phyloP scores from a whole-genome alignment of 352 stramenopile genomes.

The Globisporangium heterothallicum region DNA sequence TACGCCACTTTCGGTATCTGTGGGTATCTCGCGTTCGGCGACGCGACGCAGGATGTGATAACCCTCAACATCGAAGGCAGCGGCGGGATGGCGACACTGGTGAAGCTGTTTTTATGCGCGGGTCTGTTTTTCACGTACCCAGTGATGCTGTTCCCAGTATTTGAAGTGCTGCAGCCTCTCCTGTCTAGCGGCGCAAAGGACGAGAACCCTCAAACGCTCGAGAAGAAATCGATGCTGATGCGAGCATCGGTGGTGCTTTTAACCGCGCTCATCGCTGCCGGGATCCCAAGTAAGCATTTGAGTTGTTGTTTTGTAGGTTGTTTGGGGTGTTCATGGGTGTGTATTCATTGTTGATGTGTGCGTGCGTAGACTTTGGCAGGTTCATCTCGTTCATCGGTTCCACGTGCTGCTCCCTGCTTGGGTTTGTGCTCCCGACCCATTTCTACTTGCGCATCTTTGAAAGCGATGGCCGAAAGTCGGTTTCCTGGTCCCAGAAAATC shows the following conservation, averaged over 20 bases:
- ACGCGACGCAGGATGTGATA: slow-evolving; percentile 80
- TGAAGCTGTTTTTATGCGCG: slow-evolving; percentile 84
- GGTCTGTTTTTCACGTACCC: slow-evolving; percentile 91
- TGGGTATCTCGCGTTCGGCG: slow-evolving; percentile 84
- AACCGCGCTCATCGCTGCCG: slow-evolving; percentile 73
- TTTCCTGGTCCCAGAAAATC: slow-evolving; percentile 18
- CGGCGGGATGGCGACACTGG: slow-evolving; percentile 55
- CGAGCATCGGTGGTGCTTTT: slow-evolving; percentile 64
- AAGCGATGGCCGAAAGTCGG: slow-evolving; percentile 22
- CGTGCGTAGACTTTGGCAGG: slow-evolving; percentile 74
- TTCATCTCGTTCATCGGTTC: slow-evolving; percentile 90
- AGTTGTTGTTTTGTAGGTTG: not conserved
- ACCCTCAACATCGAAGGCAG: slow-evolving; percentile 83
- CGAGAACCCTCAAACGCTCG: slow-evolving; percentile 1
- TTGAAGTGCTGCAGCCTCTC: slow-evolving; percentile 58
- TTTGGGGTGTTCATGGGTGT: not conserved
- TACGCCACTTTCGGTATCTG: slow-evolving; percentile 86
- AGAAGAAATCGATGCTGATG: slow-evolving; percentile 33
- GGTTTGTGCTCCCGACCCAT: slow-evolving; percentile 83
- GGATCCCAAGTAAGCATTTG: slow-evolving; percentile 58
- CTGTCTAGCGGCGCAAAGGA: slow-evolving; percentile 20
- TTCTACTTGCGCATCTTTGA: slow-evolving; percentile 79
- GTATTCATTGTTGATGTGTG: slow-evolving; percentile 6
- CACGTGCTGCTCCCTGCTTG: slow-evolving; percentile 86
- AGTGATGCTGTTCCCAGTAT: slow-evolving; percentile 91